Evolutionary conservation across 108 stramenopile species (phyloP), one percentile per base, ranked within the genome.

Genomic region (Nitzschia inconspicua): DNA sequence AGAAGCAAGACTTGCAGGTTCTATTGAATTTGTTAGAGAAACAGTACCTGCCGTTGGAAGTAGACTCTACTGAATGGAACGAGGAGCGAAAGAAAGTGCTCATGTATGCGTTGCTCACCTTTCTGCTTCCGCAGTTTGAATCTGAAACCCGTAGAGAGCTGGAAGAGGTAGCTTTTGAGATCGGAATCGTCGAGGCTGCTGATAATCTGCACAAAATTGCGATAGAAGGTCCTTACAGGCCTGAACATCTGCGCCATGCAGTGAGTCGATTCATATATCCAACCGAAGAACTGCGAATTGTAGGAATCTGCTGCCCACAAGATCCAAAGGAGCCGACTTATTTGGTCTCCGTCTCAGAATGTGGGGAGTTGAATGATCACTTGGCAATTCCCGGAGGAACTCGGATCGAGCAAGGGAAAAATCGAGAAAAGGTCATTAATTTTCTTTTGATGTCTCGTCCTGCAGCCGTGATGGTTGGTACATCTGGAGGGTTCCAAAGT

Each of bases 181-280:
- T 83, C 19, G 93, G 88, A 22, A 78, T 89, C 0, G 66, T 68
- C 30, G 80, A 75, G 37, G 88, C 93, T 25, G 82, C 78, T 26
- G 79, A 81, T 47, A 83, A 73, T 56, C 72, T 94, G 11, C 72
- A 70, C 27, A 49, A 68, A 44, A 81, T 94, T 84, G 89, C 93
- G 41, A 89, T 94, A 86, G 88, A 86, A 66, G 93, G 93, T 28
- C 93, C 93, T 13, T 83, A 88, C 59, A 84, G 87, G 28, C 89
- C 89, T n/a, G 74, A 83, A 14, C 69, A 75, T 37, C 57, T 85
- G 46, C 39, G 78, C 11, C 79, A 81, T 31, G 51, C 65, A 20
- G 85, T 87, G 52, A 91, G 86, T 75, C 78, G 87, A 23, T 89
- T 89, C 61, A 58, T 91, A 14, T 62, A 80, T 35, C 87, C 84